Conservation (phyloP, 139 green algal genomes). For the Chlorella sp. region DNA sequence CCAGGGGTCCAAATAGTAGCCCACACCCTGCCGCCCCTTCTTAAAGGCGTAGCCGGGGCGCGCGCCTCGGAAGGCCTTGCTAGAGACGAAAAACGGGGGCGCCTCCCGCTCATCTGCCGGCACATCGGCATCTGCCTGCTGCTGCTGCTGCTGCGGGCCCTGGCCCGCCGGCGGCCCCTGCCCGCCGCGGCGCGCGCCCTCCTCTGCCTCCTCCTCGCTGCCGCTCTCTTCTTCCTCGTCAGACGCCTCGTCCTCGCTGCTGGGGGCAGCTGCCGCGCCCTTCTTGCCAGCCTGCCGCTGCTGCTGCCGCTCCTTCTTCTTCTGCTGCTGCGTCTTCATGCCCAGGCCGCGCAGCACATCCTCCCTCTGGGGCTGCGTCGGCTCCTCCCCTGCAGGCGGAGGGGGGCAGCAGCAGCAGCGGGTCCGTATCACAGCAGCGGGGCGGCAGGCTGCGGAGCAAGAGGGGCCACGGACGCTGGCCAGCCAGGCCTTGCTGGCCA, state of each 20-base stretch:
- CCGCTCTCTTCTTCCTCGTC: background rate
- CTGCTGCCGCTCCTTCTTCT: slow-evolving; percentile 27
- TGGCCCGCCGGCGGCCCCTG: slow-evolving; percentile 3
- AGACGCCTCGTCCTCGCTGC: slow-evolving; percentile 13
- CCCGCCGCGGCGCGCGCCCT: background rate
- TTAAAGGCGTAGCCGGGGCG: slow-evolving; percentile 68
- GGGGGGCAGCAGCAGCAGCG: background rate
- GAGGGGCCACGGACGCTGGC: too few relatives aligned
- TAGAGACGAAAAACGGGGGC: slow-evolving; percentile 39
- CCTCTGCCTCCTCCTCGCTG: background rate
- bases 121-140: background rate
- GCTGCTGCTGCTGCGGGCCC: slow-evolving; percentile 5
- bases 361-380: slow-evolving; percentile 31
- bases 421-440: background rate
- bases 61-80: slow-evolving; percentile 57
- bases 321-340: slow-evolving; percentile 31
- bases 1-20: slow-evolving; percentile 70
- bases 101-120: background rate
- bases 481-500: too few relatives aligned
- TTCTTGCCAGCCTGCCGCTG: background rate
- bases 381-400: slow-evolving; percentile 33
- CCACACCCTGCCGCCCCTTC: slow-evolving; percentile 63
- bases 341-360: slow-evolving; percentile 39
- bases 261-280: background rate
- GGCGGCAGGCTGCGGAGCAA: background rate